Base-by-base conservation (phyloP, 2,329 filamentous ascomycete species). In the Huntiella savannae region DNA sequence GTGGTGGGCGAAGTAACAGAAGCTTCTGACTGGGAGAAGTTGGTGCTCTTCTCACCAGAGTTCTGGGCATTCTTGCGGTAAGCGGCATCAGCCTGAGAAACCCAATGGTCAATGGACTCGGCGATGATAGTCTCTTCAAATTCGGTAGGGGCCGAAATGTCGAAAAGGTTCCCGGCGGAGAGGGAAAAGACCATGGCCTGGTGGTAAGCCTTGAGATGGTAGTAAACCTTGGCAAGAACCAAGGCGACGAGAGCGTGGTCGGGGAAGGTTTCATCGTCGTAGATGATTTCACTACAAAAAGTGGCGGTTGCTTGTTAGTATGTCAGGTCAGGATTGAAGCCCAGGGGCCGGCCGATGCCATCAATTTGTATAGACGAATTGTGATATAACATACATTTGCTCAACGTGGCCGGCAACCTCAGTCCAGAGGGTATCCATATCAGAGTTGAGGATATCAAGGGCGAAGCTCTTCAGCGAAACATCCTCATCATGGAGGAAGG, bases 121-220 rank as follows among this genome's bases (percentile, higher is more conserved):
- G 88, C 88, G 62, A 96, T 87, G 65, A 98, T 96, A 48, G 91
- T 98, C 67, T 98, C 87, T 63, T 98, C 91, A 58, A 94, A 98
- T 67, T 98, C 91, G 63, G 85, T 82, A 45, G 83, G 80, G 46
- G 79, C 73, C 57, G 95, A 83, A 53, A 96, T 75, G 66, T 92
- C 84, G 70, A 98, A 95, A 43, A 94, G 77, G 60, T 95, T 84
- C 50, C 91, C 91, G 17, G 91, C 87, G 49, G 86, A 87, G 40
- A 98, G 75, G 52, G 91, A 91, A 63, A 98, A 96, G 45, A 84
- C 82, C 88, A 98, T 96, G 64, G 88, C 95, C 68, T 98, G 91
- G 60, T 95, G 91, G 69, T 98, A 98, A 62, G 91, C 91, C 65
- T 95, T 86, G 45, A 98, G 77, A 60, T 98, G 91, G 60, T 96